A percentile compares a stretch with the other conserved stretches of the same genome.
phyloP scores from a whole-genome alignment of 768 basidiomycete species.

The Mycena indigotica region DNA sequence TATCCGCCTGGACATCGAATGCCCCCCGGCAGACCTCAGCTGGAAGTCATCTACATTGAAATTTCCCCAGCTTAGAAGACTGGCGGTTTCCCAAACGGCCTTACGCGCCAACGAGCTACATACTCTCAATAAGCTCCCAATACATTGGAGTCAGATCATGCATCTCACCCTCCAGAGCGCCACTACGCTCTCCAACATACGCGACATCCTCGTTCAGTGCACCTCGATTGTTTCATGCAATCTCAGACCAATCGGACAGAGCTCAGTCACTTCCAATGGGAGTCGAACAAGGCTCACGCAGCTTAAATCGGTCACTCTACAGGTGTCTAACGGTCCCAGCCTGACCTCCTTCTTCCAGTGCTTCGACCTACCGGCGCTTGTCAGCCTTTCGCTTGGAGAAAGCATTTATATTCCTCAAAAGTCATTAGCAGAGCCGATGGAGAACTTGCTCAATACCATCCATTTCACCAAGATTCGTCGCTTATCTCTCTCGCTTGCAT shows the following conservation, averaged over 20 bases:
- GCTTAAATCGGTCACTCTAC: background rate
- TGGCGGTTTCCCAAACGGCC: background rate
- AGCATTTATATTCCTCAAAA: background rate
- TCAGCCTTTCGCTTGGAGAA: slow-evolving; percentile 6
- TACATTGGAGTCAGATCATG: background rate
- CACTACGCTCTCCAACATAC: background rate
- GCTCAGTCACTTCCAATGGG: background rate
- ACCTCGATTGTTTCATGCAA: background rate
- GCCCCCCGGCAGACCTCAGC: too few relatives aligned
- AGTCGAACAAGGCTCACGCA: background rate
- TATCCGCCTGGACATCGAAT: too few relatives aligned
- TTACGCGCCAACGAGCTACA: background rate
- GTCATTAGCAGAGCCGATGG: background rate
- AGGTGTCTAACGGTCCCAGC: background rate
- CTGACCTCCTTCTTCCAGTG: background rate
- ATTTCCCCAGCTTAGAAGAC: background rate
- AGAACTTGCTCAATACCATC: too few relatives aligned
- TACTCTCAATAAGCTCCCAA: background rate
- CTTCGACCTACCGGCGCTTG: background rate
- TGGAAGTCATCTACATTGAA: background rate
- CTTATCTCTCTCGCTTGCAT: background rate
- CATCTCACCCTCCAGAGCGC: background rate
- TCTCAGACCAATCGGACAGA: background rate
- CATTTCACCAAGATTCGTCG: background rate
- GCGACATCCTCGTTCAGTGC: background rate